Base-by-base conservation (phyloP, 176 grass and related monocot genomes). In the Bromus sterilis region DNA sequence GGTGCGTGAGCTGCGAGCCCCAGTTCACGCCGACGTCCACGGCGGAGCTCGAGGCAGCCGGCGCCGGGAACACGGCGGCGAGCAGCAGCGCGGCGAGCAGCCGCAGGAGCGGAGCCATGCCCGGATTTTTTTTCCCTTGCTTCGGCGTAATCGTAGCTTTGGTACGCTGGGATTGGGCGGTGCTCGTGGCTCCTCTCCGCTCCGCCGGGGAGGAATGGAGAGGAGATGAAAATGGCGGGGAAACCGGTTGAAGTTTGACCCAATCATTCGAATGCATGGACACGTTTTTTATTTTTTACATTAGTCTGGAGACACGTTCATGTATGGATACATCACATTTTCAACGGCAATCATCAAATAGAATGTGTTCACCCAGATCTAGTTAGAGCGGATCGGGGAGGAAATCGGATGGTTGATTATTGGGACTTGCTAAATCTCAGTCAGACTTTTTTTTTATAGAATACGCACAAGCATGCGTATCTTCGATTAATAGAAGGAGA, bases 1-100 rank as follows among this genome's bases (percentile, higher is more conserved):
- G 90, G 78, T 97, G 93, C 44, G 91, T 89, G 11, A 75, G 44
- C 73, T 93, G 93, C 42, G 87, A 91, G n/a, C 90, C 93, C 93
- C 93, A 97, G 82, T 97, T 97, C 68, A 97, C 88, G 21, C 91
- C 88, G 1, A 97, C 67, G 26, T 87, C 86, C 5, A 78, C 75
- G 37, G 53, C 31, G 32, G 33, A 21, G 51, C 16, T 43, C 24
- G 46, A 46, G 43, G 8, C 73, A 6, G 80, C 81, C 53, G 51
- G 57, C 11, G 58, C 41, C 0, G 71, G 13, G 4, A 13, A 51
- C 24, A 48, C 78, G 4, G 15, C 31, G 35, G 83, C 28, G 64
- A 78, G 75, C 16, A 89, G 78, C 64, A 90, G 30, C 71, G 66
- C 51, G 23, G 82, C 70, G 63, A 78, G 84, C 79, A 81, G 82